Evolutionary conservation across 139 green algal species (phyloP), one percentile per base, ranked within the genome.

Genomic region (Picochlorum sp.): DNA sequence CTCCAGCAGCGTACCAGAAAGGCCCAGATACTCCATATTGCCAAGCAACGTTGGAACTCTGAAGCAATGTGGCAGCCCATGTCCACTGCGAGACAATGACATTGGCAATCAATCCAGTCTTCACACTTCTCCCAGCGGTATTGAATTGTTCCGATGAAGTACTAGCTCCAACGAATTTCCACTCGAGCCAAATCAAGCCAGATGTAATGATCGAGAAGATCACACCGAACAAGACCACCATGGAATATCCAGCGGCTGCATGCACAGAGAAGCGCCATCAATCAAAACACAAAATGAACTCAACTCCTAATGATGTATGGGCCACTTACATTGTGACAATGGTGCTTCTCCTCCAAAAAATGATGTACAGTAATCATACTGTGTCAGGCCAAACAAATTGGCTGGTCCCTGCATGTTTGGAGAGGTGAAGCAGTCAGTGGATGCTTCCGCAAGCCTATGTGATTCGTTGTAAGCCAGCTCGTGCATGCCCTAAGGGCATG

Each of bases 1-100:
- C 90, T 31, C 90, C 90, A 11, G 79, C 73, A 20, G 90, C 90
- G 65, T 97, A 97, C 78, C 76, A 81, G 59, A 85, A 85, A 13
- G 76, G 78, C 0, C 78, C 72, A 13, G 72, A 74, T 6, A 85
- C 67, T 13, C 76, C 77, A 56, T 85, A 75, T 68, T 85, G 57
- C 58, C 73, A 83, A 20, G 79, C 72, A 3, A 76, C 67, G 60
- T 83, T 85, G 24, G 72, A 79, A 34, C 58, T 74, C 57, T 87
- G 81, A 31, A 87, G 67, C 23, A 87, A 62, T 2, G 81, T 87
- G 38, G 81, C 81, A 13, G 79, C 79, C 73, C 76, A 84, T 4
- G 79, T 84, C 76, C 76, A 75, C 66, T 76, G 56, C 15, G 45
- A 65, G 4, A 76, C 70, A 31, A 76, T 76, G 10, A 76, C 70